Evolutionary conservation across 768 basidiomycete species (phyloP), one percentile per base, ranked within the genome.

Genomic region (Mycena haematopus): DNA sequence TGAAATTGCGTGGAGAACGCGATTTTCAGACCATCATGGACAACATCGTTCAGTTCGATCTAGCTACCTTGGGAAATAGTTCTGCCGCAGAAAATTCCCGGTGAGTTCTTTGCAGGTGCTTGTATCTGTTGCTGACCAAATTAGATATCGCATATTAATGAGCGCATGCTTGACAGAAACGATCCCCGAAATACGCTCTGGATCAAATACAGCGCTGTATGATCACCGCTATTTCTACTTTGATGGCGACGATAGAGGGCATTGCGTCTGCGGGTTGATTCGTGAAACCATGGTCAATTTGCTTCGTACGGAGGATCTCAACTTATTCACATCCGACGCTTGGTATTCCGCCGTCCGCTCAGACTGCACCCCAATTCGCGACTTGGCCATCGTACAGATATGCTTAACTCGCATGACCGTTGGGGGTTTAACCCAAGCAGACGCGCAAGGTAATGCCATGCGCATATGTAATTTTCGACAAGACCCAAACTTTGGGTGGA

Each of bases 211-310:
- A 15, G 38, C 38, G 11, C 52, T 67, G 9, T 63, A 49, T 6
- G 66, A 67, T 54, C 66, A 54, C n/a, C 62, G 62, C 1, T 67
- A 60, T 50, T 63, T 67, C 52, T 63, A 63, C 25, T 67, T 67
- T 14, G 66, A 67, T 22, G 15, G 19, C 19, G 59, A 60, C 1
- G 58, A 55, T 1, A 49, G 38, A 19, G 66, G 66, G 3, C 62
- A 61, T 22, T 56, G 54, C 17, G 11, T 49, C 5, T 60, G 55
- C 31, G 66, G 66, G 27, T 3, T 60, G 5, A 58, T 36, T 9
- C 66, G 66, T 6, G 66, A 67, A 24, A 24, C 35, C 17, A 29
- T 67, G 40, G 31, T 58, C 10, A 52, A 58, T 52, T 29, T 49
- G 5, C 51, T 67, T 36, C 62, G 62, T 9, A 0, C 27, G 51